These are phyloP conservation scores for Acer saccharum DNA, from an alignment of 345 rosid species.

Conservation along the genomic window DNA sequence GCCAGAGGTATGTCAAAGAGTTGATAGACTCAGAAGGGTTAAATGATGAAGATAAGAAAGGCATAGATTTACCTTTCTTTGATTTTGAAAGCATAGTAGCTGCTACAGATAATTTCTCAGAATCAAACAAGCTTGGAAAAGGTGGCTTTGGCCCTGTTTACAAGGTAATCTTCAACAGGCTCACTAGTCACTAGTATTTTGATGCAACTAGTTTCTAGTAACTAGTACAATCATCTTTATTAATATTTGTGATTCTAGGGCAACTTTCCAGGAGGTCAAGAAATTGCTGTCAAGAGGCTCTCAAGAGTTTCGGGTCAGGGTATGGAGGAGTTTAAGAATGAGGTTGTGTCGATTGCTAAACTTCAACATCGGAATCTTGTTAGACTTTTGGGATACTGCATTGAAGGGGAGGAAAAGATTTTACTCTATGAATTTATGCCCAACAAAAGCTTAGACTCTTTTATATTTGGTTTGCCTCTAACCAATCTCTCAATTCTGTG, in stretches of 20 bases:
- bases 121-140: slow-evolving; percentile 51
- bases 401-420: slow-evolving; percentile 45
- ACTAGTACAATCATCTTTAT: background rate
- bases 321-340: slow-evolving; percentile 57
- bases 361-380: slow-evolving; percentile 70
- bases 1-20: too few relatives aligned
- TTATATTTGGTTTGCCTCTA: slow-evolving; percentile 51
- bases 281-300: slow-evolving; percentile 66
- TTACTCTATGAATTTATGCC: slow-evolving; percentile 61
- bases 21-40: slow-evolving; percentile 10
- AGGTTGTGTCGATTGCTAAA: slow-evolving; percentile 51
- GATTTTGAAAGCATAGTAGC: slow-evolving; percentile 41
- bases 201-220: background rate
- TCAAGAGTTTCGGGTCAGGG: slow-evolving; percentile 63
- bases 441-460: slow-evolving; percentile 61
- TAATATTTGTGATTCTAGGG: slow-evolving; percentile 31
- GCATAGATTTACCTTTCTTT: slow-evolving; percentile 46
- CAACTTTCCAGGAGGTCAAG: slow-evolving; percentile 45
- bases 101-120: slow-evolving; percentile 51
- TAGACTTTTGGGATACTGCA: slow-evolving; percentile 53
- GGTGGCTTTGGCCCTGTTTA: slow-evolving; percentile 70
- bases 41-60: slow-evolving; percentile 39
- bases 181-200: background rate
- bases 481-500: too few relatives aligned
- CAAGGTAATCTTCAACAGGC: slow-evolving; percentile 34